Evolutionary conservation across 2,329 filamentous ascomycete species (phyloP), one percentile per base, ranked within the genome.

Genomic region (Penicillium sp.): DNA sequence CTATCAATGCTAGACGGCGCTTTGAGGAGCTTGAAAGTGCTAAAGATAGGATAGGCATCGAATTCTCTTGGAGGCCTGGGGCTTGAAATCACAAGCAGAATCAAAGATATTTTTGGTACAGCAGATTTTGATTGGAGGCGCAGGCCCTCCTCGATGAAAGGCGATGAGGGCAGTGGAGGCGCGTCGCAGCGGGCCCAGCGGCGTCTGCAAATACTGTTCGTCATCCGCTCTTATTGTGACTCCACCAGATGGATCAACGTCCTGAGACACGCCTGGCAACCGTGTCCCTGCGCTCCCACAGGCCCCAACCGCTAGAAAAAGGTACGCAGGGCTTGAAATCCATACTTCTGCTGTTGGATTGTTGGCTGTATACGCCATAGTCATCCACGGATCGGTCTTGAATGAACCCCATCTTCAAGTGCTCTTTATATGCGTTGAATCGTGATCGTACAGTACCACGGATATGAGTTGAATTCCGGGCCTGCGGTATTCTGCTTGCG

Each of bases 81-180:
- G 54, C 54, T 36, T 35, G 56, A 24, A 51, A 50, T 40, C 55
- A 57, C 33, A 27, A 39, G 56, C 55, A 53, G 50, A 53, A 50
- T 50, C 33, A 35, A 56, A 66, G 61, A 66, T 67, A 67, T 67
- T 67, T 67, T 67, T 66, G 65, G 65, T 55, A 54, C 54, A 49
- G 50, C 51, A 63, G 40, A 61, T 54, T 63, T 50, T 67, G 62
- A 66, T 66, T 65, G 63, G 65, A 62, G 63, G 60, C 55, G 50
- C 51, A 57, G 54, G 55, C 53, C 55, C 57, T 43, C 46, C 39
- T 49, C 55, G 40, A 59, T 53, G 58, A 62, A 61, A 53, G 58
- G 55, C 55, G 44, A 66, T 41, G 37, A 58, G 46, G 60, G 40
- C 54, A 52, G 52, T 55, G 52, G 52, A 58, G 60, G 55, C 56